These are phyloP conservation scores for Leptodermis oblonga DNA, from an alignment of 257 asterid genomes.

Conservation along the genomic window DNA sequence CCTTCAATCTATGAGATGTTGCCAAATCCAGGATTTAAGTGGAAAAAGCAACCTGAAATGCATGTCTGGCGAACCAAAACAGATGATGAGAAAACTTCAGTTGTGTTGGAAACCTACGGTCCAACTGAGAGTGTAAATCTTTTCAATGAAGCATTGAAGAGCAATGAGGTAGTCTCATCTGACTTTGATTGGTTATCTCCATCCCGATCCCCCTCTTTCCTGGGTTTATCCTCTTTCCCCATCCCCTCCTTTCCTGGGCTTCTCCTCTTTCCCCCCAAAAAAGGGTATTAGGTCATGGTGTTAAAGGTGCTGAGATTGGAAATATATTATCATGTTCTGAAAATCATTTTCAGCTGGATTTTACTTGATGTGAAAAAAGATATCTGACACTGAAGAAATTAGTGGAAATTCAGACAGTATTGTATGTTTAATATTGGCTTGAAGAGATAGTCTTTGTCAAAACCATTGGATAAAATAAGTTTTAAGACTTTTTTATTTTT, in stretches of 20 bases:
- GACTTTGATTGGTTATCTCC: slow-evolving; percentile 7
- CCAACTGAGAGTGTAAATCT: slow-evolving; percentile 40
- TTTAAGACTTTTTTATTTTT: neutral
- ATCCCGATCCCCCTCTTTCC: neutral
- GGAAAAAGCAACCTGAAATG: slow-evolving; percentile 74
- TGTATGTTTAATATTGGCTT: neutral
- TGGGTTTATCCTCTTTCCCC: neutral
- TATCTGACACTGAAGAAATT: neutral
- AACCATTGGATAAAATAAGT: neutral
- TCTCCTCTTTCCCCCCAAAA: neutral
- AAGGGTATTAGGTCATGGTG: neutral
- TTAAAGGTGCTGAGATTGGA: neutral
- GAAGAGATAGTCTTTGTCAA: neutral
- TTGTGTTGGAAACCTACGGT: slow-evolving; percentile 47
- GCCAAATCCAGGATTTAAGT: slow-evolving; percentile 61
- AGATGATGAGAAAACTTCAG: slow-evolving; percentile 44
- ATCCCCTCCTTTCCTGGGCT: neutral
- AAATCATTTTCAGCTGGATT: neutral
- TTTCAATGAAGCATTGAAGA: slow-evolving; percentile 62
- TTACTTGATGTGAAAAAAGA: neutral
- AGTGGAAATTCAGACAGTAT: neutral
- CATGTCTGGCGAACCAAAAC: slow-evolving; percentile 61
- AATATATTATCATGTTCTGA: neutral
- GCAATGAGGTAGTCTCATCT: slow-evolving; percentile 52
- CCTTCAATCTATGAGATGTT: slow-evolving; percentile 82